Percentiles rank a stretch among this genome's conserved stretches.
These are phyloP conservation scores for Pelargonium myrrhifolium DNA, from an alignment of 441 rosid species.

Conservation along the genomic window DNA sequence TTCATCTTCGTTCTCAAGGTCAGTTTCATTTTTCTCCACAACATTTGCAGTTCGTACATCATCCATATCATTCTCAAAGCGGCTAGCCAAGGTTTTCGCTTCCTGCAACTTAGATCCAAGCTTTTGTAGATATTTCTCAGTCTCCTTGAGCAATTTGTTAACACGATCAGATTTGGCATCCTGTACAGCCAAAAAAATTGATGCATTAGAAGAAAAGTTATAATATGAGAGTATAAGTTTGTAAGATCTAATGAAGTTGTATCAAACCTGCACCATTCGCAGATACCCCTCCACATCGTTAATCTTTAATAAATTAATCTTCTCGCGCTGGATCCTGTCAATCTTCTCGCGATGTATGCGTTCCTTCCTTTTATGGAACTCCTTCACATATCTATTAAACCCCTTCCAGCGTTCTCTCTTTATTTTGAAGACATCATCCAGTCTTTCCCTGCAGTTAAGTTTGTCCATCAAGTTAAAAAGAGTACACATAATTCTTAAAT, in stretches of 20 bases:
- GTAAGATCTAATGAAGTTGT: conserved; percentile 18
- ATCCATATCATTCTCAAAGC: conserved; percentile 60
- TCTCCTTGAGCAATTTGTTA: conserved; percentile 80
- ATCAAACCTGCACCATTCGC: conserved; percentile 90
- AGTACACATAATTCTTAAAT: conserved; percentile 10
- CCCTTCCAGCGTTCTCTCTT: conserved; percentile 91
- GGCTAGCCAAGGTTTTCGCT: conserved; percentile 54
- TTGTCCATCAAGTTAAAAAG: conserved; percentile 23
- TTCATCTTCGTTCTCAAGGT: conserved; percentile 81
- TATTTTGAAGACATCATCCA: conserved; percentile 71
- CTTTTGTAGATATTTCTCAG: conserved; percentile 89
- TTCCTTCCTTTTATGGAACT: conserved; percentile 89
- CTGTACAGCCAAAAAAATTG: conserved; percentile 30
- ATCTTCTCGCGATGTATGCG: conserved; percentile 91
- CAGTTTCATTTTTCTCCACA: conserved; percentile 51
- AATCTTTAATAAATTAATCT: conserved; percentile 83
- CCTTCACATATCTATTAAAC: conserved; percentile 78
- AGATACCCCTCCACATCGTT: conserved; percentile 98
- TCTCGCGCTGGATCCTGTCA: conserved; percentile 94
- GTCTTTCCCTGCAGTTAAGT: conserved; percentile 60
- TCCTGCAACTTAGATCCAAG: conserved; percentile 79
- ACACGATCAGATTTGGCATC: conserved; percentile 98
- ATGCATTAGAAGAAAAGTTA: conserved; percentile 15
- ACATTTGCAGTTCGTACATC: conserved; percentile 36
- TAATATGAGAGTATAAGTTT: conserved; percentile 11